Conservation (phyloP, 345 rosid species). For the Citropsis articulata region DNA sequence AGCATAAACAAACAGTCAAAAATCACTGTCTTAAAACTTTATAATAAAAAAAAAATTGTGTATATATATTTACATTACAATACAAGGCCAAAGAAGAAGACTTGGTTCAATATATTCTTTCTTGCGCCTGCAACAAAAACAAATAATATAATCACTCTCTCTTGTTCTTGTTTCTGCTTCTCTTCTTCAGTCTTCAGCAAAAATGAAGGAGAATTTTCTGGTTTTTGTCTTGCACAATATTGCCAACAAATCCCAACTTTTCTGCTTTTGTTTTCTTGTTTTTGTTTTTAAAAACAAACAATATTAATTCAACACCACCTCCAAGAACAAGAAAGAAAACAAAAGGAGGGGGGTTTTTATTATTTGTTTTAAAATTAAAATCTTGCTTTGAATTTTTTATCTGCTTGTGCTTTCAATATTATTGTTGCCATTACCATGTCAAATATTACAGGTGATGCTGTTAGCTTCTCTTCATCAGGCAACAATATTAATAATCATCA, state of each 20-base stretch:
- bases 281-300: not conserved
- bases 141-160: not conserved
- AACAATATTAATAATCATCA: slow-evolving; percentile 4
- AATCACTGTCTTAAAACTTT: not conserved
- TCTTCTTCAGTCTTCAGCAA: slow-evolving; percentile 9
- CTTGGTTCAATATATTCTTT: not conserved
- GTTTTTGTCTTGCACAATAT: slow-evolving; percentile 34
- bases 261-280: slow-evolving; percentile 3
- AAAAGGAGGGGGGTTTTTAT: not conserved
- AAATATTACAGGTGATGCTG: slow-evolving; percentile 28
- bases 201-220: slow-evolving; percentile 39
- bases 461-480: slow-evolving; percentile 36
- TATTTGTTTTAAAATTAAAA: slow-evolving; percentile 14
- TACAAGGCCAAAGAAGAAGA: slow-evolving; percentile 19
- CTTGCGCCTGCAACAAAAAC: slow-evolving; percentile 7
- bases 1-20: not conserved
- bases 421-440: slow-evolving; percentile 27
- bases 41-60: not conserved
- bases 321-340: slow-evolving; percentile 10
- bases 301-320: not conserved
- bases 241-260: slow-evolving; percentile 20
- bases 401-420: not conserved
- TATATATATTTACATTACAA: not conserved
- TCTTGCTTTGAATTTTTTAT: not conserved
- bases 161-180: not conserved